Conservation (phyloP, 1,139 yeast genomes). For the Debaryomyces subglobosus region DNA sequence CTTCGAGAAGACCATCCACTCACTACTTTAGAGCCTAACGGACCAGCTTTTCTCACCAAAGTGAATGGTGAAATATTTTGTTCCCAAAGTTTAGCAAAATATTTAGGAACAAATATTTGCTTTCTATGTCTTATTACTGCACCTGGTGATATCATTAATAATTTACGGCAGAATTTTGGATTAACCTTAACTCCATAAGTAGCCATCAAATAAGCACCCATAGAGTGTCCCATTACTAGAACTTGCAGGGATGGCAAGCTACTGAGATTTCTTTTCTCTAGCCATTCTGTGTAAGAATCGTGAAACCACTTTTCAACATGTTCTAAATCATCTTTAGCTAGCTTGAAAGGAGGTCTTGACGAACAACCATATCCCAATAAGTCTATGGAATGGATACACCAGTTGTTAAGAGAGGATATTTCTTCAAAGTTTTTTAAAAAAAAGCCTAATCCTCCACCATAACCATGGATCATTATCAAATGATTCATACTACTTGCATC, state of each 20-base stretch:
- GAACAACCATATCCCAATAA: constrained; percentile 79
- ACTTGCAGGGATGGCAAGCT: constrained; percentile 32
- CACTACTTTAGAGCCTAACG: constrained; percentile 68
- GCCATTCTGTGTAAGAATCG: constrained; percentile 53
- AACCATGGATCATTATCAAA: constrained; percentile 71
- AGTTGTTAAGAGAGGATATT: constrained; percentile 38
- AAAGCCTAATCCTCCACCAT: constrained; percentile 79
- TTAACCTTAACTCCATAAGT: constrained; percentile 46
- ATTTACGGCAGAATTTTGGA: constrained; percentile 48
- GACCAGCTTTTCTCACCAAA: constrained; percentile 63
- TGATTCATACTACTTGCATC: constrained; percentile 45
- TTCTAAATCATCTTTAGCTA: constrained; percentile 28
- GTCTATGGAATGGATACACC: constrained; percentile 75
- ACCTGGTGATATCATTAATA: constrained; percentile 64
- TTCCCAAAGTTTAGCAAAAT: constrained; percentile 72
- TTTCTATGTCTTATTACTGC: constrained; percentile 56
- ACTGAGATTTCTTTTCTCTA: constrained; percentile 30
- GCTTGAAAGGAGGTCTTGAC: constrained; percentile 58
- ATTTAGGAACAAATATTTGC: constrained; percentile 54
- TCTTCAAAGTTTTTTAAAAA: constrained; percentile 62
- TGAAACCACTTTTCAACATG: constrained; percentile 58
- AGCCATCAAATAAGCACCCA: constrained; percentile 63
- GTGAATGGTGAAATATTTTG: constrained; percentile 70
- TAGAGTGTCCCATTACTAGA: constrained; percentile 59
- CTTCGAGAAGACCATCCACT: constrained; percentile 80